These are phyloP conservation scores for Yamadazyma spencermartinsiae DNA, from an alignment of 1,139 yeast species.

Conservation along the genomic window DNA sequence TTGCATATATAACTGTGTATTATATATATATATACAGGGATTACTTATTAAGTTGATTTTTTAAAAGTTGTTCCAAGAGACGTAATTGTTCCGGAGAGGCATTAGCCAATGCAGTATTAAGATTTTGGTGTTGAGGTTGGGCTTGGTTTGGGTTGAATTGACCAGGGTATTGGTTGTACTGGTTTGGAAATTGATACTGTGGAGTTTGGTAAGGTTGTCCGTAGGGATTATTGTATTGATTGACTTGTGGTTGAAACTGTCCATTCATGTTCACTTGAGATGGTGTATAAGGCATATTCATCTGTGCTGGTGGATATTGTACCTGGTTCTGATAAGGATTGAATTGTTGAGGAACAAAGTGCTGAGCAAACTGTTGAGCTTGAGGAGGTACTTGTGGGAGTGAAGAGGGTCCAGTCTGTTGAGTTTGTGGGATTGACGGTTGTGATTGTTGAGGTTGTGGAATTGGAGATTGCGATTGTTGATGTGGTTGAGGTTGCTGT, in stretches of 20 bases:
- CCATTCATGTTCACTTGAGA: conserved; percentile 6
- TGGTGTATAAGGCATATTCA: no score
- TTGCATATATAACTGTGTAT: conserved; percentile 1
- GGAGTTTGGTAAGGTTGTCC: conserved; percentile 4
- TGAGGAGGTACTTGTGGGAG: conserved; percentile 12
- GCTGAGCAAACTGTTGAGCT: conserved; percentile 10
- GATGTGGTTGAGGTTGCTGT: conserved; percentile 6
- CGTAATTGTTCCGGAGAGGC: conserved; percentile 25
- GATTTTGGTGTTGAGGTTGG: conserved; percentile 1
- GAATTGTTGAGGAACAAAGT: not conserved
- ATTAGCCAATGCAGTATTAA: conserved; percentile 15
- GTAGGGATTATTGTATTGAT: conserved; percentile 5
- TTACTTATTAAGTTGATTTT: conserved; percentile 21
- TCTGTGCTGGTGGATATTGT: conserved; percentile 5
- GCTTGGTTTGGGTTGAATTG: conserved; percentile 14
- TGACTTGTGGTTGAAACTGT: conserved; percentile 1
- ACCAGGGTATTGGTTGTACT: conserved; percentile 6
- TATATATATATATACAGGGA: conserved; percentile 7
- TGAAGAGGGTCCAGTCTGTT: conserved; percentile 4
- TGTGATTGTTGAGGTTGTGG: conserved; percentile 2
- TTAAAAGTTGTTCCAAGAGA: conserved; percentile 31
- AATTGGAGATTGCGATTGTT: conserved; percentile 3
- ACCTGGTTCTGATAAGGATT: conserved; percentile 4
- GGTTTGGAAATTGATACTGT: conserved; percentile 1
- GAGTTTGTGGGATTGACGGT: conserved; percentile 2